Base-by-base conservation (phyloP, 805 yeast species). In the Saccharomycopsis oosterbeekiorum region DNA sequence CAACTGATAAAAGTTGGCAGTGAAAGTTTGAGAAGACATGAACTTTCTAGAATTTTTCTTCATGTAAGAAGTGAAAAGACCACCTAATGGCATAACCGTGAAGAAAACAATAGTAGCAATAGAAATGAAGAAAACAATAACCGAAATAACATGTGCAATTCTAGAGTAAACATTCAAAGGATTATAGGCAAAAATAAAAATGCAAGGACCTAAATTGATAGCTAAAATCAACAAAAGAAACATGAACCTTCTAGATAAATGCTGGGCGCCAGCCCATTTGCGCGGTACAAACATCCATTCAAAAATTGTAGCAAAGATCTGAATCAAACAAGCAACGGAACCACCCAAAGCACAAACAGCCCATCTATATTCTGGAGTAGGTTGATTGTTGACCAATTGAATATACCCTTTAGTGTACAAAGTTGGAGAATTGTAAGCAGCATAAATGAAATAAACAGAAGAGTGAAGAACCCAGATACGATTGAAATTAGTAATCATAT, bases 241-340 rank as follows among this genome's bases (percentile, higher is more conserved):
- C 79, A 85, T 71, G 69, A 94, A 79, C 73, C 99, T 86, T 76
- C 97, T 89, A 43, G 90, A 78, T 71, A 94, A 82, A 74, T 89
- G 97, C 78, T 93, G 98, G 74, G 98, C 97, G 76, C 99, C 99
- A 41, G 98, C 96, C 98, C 98, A 94, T 68, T 86, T 84, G 76
- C 98, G 86, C 67, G 99, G 99, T 64, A 94, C 98, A 70, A 91
- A 94, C 72, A 85, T 78, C 97, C 97, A 93, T 76, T 94, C 99
- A 70, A 88, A 83, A 42, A 91, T 62, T 36, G 98, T 92, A 58
- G 99, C 99, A 62, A 82, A 67, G 63, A 94, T 80, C 76, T 94
- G 97, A 69, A 94, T 83, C 57, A 82, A 71, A 64, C 85, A 76
- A 59, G 97, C 98, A 68, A 93, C 79, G 58, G 88, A 75, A 80